Evolutionary conservation across 2,329 filamentous ascomycete species (phyloP).

Genomic region (Pseudogymnoascus sp.): DNA sequence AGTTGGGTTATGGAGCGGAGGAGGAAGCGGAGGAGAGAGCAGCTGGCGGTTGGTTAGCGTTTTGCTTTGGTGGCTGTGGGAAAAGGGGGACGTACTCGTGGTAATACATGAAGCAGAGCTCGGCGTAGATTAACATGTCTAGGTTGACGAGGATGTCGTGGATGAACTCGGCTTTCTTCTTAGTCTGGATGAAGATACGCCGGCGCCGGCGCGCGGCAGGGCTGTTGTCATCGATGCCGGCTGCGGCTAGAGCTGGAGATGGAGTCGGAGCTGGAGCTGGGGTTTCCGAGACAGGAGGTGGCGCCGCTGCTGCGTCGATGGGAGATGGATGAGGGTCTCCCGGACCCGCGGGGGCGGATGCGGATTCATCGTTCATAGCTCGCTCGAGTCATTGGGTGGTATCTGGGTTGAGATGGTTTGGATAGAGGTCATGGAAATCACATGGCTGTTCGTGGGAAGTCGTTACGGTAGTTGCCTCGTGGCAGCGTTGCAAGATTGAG

Average conservation of each 20-base stretch:
- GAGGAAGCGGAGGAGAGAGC: slow-evolving; percentile 54
- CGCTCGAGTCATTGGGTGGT: slow-evolving; percentile 25
- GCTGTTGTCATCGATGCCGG: neutral
- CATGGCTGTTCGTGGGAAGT: neutral
- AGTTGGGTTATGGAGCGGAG: slow-evolving; percentile 51
- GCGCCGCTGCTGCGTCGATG: slow-evolving; percentile 11
- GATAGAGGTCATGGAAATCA: neutral
- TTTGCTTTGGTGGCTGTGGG: neutral
- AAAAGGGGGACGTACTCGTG: slow-evolving; percentile 49
- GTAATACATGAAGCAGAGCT: slow-evolving; percentile 59
- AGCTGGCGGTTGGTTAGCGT: slow-evolving; percentile 35
- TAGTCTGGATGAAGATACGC: slow-evolving; percentile 30
- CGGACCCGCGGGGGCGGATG: slow-evolving; percentile 34
- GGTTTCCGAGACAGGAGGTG: neutral
- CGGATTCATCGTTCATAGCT: slow-evolving; percentile 46
- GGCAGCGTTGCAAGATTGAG: neutral
- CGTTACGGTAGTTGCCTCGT: neutral
- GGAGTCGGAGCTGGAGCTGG: neutral
- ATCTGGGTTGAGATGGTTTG: neutral
- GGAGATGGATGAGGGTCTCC: slow-evolving; percentile 16
- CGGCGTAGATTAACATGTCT: slow-evolving; percentile 54
- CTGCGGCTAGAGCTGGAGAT: neutral
- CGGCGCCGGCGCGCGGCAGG: neutral
- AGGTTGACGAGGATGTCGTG: slow-evolving; percentile 51
- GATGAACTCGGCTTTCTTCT: slow-evolving; percentile 48